phyloP scores from a whole-genome alignment of 1,139 yeast species.

The Scheffersomyces parashehatae region DNA sequence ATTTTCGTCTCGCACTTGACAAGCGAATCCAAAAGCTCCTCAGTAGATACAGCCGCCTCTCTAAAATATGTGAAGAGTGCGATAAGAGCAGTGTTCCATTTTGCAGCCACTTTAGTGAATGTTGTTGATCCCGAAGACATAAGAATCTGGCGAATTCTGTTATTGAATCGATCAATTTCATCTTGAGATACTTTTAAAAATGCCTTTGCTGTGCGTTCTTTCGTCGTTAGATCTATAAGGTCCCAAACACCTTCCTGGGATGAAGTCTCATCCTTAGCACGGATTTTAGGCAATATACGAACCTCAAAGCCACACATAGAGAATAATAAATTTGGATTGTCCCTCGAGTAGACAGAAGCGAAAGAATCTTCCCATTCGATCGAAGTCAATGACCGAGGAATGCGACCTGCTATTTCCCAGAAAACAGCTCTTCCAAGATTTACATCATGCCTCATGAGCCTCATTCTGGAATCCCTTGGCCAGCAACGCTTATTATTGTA shows the following conservation, averaged over 20 bases:
- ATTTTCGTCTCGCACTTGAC: slow-evolving; percentile 93
- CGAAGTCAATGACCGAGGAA: slow-evolving; percentile 74
- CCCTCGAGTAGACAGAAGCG: slow-evolving; percentile 86
- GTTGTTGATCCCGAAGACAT: slow-evolving; percentile 97
- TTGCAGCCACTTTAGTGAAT: slow-evolving; percentile 89
- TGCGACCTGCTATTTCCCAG: slow-evolving; percentile 82
- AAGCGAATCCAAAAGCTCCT: slow-evolving; percentile 70
- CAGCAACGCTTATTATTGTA: slow-evolving; percentile 90
- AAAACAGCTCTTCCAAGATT: slow-evolving; percentile 88
- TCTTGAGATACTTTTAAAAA: slow-evolving; percentile 79
- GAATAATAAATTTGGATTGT: slow-evolving; percentile 84
- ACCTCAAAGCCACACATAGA: slow-evolving; percentile 96
- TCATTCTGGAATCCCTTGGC: slow-evolving; percentile 94
- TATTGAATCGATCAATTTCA: slow-evolving; percentile 78
- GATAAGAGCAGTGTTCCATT: slow-evolving; percentile 93
- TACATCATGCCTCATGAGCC: slow-evolving; percentile 87
- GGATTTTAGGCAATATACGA: slow-evolving; percentile 73
- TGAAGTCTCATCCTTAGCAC: slow-evolving; percentile 50
- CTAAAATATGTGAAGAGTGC: slow-evolving; percentile 86
- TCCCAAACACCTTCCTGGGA: slow-evolving; percentile 91
- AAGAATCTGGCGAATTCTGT: slow-evolving; percentile 82
- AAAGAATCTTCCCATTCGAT: slow-evolving; percentile 80
- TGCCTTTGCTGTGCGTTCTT: slow-evolving; percentile 89
- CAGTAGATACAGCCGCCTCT: slow-evolving; percentile 90
- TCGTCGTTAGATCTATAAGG: slow-evolving; percentile 65